These are phyloP conservation scores for Auricularia sp. DNA, from an alignment of 768 basidiomycete species.

Conservation along the genomic window DNA sequence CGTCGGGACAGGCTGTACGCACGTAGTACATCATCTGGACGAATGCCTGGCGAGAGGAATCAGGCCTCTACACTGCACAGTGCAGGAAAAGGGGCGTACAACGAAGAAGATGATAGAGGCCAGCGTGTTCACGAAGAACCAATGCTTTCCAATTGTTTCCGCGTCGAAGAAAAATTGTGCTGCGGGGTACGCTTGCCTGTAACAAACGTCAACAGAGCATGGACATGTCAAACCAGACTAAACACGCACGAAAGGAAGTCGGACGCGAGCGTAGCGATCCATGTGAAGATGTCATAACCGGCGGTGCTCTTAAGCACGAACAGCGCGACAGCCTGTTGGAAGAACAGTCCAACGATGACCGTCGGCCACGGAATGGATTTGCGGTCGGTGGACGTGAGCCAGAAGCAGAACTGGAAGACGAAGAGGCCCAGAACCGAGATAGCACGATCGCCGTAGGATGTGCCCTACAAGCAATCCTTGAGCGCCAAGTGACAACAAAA, in stretches of 20 bases:
- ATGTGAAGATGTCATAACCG: constrained; percentile 75
- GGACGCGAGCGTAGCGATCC: constrained; percentile 70
- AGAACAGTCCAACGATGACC: constrained; percentile 76
- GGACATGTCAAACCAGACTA: background rate
- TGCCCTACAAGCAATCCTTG: constrained; percentile 28
- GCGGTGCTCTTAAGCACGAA: constrained; percentile 81
- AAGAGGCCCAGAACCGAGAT: constrained; percentile 73
- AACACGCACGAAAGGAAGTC: constrained; percentile 46
- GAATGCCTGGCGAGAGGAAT: constrained; percentile 38
- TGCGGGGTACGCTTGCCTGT: constrained; percentile 48
- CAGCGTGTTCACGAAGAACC: constrained; percentile 80
- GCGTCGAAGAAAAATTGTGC: constrained; percentile 76
- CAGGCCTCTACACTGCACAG: background rate
- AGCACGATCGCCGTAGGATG: constrained; percentile 67
- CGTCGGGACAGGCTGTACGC: constrained; percentile 9
- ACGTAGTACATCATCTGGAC: constrained; percentile 83
- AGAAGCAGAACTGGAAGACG: constrained; percentile 72
- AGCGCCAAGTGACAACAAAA: constrained; percentile 9
- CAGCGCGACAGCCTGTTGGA: constrained; percentile 78
- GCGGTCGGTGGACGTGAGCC: constrained; percentile 51
- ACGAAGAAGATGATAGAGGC: constrained; percentile 87
- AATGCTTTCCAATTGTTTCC: constrained; percentile 52
- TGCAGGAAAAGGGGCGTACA: background rate
- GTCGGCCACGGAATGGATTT: constrained; percentile 71
- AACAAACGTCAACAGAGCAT: background rate